A percentile compares a stretch with the other conserved stretches of the same genome.
These are phyloP conservation scores for Tubosaeta sp. DNA, from an alignment of 768 basidiomycete species.

Conservation along the genomic window DNA sequence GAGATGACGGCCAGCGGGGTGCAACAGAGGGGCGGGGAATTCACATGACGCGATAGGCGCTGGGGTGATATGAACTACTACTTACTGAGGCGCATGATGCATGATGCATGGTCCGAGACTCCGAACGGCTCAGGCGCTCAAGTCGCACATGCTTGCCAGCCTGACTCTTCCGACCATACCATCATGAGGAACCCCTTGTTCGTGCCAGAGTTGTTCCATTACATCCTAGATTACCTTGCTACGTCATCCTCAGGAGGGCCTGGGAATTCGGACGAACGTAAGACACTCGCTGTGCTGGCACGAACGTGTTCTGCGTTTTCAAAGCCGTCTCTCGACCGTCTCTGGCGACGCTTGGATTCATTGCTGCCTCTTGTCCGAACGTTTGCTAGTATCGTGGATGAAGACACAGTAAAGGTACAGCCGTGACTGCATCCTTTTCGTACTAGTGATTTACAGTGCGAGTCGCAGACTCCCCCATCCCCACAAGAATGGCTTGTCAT, in stretches of 20 bases:
- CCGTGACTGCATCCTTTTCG: background rate
- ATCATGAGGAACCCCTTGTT: background rate
- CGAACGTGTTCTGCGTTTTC: background rate
- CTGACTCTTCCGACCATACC: too few species aligned
- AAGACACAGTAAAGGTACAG: background rate
- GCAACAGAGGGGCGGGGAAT: too few species aligned
- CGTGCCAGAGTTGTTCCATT: background rate
- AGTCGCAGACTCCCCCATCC: background rate
- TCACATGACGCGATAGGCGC: too few species aligned
- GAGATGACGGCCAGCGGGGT: too few species aligned
- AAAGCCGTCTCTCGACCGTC: background rate
- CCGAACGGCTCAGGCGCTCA: too few species aligned
- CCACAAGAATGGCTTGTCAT: constrained; percentile 1
- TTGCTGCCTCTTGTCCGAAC: background rate
- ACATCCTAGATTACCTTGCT: background rate
- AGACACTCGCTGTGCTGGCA: background rate
- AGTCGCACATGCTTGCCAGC: too few species aligned
- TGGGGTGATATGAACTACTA: too few species aligned
- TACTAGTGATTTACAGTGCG: background rate
- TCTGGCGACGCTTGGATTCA: background rate
- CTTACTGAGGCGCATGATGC: too few species aligned
- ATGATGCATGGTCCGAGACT: too few species aligned
- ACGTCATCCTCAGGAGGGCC: background rate
- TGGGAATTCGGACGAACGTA: background rate
- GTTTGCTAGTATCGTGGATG: background rate